These are phyloP conservation scores for Cystofilobasidium ferigula DNA, from an alignment of 768 basidiomycete genomes.

Conservation along the genomic window DNA sequence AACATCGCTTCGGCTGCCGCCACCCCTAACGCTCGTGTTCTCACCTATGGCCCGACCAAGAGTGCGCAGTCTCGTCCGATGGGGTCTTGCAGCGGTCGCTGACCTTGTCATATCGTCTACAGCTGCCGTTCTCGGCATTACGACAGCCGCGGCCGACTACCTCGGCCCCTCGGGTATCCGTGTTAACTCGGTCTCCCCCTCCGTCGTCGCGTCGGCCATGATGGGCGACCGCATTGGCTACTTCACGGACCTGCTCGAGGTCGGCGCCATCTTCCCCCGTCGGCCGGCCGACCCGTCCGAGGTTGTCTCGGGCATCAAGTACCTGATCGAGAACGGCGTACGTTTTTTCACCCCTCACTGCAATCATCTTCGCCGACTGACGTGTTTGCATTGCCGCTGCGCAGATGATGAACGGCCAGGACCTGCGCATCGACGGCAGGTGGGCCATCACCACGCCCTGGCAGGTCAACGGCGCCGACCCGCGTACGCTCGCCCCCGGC, in stretches of 20 bases:
- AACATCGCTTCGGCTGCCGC: constrained; percentile 35
- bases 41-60: constrained; percentile 35
- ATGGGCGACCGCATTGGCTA: constrained; percentile 13
- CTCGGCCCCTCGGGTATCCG: constrained; percentile 35
- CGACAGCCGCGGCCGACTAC: constrained; percentile 31
- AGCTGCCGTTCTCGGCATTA: constrained; percentile 32
- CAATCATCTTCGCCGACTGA: too few relatives aligned
- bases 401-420: constrained; percentile 4
- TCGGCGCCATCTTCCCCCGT: constrained; percentile 28
- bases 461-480: neutral
- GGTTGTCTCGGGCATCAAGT: constrained; percentile 3
- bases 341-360: too few relatives aligned
- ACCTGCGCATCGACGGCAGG: constrained; percentile 27
- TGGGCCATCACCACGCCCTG: constrained; percentile 27
- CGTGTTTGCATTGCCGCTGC: too few relatives aligned
- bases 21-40: constrained; percentile 30
- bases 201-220: constrained; percentile 27
- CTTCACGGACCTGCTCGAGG: constrained; percentile 21
- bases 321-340: constrained; percentile 22
- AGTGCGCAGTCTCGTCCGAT: too few relatives aligned
- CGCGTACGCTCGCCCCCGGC: neutral
- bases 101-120: too few relatives aligned
- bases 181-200: constrained; percentile 33
- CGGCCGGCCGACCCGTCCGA: constrained; percentile 20
- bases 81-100: too few relatives aligned